Conservation (phyloP, 192 early-diverging fungal genomes). For the Allomyces javanicus region DNA sequence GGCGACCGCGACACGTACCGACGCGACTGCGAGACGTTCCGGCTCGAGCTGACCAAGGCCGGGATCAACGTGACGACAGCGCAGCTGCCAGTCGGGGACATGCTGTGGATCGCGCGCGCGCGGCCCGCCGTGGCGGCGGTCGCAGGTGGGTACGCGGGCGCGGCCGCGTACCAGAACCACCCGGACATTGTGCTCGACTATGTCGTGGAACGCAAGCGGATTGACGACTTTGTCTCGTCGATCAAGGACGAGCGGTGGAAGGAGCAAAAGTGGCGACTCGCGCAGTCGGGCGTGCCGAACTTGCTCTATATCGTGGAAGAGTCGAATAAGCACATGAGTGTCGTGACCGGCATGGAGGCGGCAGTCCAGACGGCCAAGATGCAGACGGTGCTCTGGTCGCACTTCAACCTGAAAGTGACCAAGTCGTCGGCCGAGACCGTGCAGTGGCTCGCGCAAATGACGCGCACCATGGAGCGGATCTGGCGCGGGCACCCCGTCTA, state of each 20-base stretch:
- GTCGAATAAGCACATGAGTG: background rate
- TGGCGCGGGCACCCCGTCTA: background rate
- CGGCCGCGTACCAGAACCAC: too few relatives aligned
- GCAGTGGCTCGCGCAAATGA: constrained; percentile 1
- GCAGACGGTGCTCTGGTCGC: background rate
- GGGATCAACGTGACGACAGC: constrained; percentile 34
- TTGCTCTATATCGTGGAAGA: background rate
- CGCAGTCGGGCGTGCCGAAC: constrained; percentile 10
- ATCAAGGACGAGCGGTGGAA: constrained; percentile 83
- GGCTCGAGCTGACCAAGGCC: constrained; percentile 33
- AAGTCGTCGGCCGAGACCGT: background rate
- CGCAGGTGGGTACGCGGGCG: constrained; percentile 1
- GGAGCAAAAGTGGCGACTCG: constrained; percentile 53
- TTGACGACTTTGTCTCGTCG: constrained; percentile 75
- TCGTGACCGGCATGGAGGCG: background rate
- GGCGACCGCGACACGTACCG: background rate
- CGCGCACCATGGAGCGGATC: background rate
- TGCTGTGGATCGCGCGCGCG: constrained; percentile 63
- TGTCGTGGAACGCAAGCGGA: constrained; percentile 80
- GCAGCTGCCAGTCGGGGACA: constrained; percentile 65
- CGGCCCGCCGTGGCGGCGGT: constrained; percentile 2
- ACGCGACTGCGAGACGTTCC: constrained; percentile 49
- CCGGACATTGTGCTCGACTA: constrained; percentile 58
- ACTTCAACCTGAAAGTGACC: constrained; percentile 30
- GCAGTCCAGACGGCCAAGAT: background rate